A percentile compares a stretch with the other conserved stretches of the same genome.
phyloP scores from a whole-genome alignment of 2,329 filamentous ascomycete genomes.

The Colletotrichum lindemuthianum region DNA sequence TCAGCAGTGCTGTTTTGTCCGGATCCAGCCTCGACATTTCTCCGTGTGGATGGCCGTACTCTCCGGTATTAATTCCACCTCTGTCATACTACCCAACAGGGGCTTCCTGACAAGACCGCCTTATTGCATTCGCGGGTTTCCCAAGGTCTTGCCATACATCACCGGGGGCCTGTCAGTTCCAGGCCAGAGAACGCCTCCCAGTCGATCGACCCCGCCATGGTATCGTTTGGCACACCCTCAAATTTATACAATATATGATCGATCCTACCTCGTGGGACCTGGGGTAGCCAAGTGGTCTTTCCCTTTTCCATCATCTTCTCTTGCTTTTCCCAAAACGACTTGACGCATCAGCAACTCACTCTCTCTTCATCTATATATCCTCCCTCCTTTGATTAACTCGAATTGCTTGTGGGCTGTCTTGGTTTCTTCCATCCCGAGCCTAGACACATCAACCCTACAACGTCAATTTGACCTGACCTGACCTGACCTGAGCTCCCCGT shows the following conservation, averaged over 20 bases:
- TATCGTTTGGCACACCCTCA: constrained; percentile 48
- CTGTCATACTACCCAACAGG: constrained; percentile 55
- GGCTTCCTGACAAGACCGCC: constrained; percentile 50
- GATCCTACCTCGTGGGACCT: constrained; percentile 41
- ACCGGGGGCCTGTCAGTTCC: constrained; percentile 51
- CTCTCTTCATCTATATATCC: constrained; percentile 4
- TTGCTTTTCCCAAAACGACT: constrained; percentile 39
- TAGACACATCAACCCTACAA: constrained; percentile 22
- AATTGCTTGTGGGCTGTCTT: constrained; percentile 21
- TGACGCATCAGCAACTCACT: constrained; percentile 27
- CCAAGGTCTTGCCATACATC: constrained; percentile 51
- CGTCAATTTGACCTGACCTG: constrained; percentile 5
- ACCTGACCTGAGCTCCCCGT: constrained; percentile 1
- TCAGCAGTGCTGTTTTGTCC: constrained; percentile 39
- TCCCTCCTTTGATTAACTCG: constrained; percentile 20
- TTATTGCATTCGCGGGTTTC: constrained; percentile 43
- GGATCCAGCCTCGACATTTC: constrained; percentile 58
- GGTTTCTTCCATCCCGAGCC: constrained; percentile 17
- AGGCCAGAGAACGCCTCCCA: constrained; percentile 44
- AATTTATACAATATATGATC: constrained; percentile 50
- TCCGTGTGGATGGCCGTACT: constrained; percentile 55
- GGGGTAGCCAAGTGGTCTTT: constrained; percentile 38
- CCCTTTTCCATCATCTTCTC: constrained; percentile 39
- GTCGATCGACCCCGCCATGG: constrained; percentile 53
- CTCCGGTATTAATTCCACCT: constrained; percentile 60